These are phyloP conservation scores for Moringa oleifera DNA, from an alignment of 345 rosid species.

Conservation along the genomic window DNA sequence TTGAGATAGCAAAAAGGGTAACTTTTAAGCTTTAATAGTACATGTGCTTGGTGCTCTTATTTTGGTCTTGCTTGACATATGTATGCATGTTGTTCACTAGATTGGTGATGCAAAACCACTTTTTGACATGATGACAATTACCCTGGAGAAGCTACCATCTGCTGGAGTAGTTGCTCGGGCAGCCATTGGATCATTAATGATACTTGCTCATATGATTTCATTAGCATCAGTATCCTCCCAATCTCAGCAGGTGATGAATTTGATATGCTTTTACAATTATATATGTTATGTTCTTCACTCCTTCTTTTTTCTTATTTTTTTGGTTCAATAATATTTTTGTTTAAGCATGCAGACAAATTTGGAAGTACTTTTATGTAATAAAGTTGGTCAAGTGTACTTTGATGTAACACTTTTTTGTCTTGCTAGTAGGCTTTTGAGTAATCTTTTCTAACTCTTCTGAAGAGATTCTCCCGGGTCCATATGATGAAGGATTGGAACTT, in stretches of 20 bases:
- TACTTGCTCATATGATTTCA: slow-evolving; percentile 80
- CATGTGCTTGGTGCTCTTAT: slow-evolving; percentile 4
- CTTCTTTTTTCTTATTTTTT: background rate
- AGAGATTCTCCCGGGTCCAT: too few species aligned
- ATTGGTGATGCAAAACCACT: slow-evolving; percentile 56
- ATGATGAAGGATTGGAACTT: too few species aligned
- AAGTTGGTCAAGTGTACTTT: too few species aligned
- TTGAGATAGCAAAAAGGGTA: slow-evolving; percentile 89
- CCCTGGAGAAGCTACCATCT: slow-evolving; percentile 78
- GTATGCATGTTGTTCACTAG: slow-evolving; percentile 21
- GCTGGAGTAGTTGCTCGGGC: slow-evolving; percentile 72
- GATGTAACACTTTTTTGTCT: too few species aligned
- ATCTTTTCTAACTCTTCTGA: too few species aligned
- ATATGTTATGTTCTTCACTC: slow-evolving; percentile 3
- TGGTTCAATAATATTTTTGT: background rate
- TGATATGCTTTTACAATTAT: background rate
- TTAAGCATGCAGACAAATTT: background rate
- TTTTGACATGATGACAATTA: slow-evolving; percentile 77
- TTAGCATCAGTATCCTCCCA: slow-evolving; percentile 46
- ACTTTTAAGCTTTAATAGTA: slow-evolving; percentile 6
- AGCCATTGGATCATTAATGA: slow-evolving; percentile 65
- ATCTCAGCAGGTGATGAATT: slow-evolving; percentile 49
- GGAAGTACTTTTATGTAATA: background rate
- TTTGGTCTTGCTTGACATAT: slow-evolving; percentile 9
- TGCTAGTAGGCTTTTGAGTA: too few species aligned